Base-by-base conservation (phyloP, 495 filamentous ascomycete species). In the Pyrenula aspistea region DNA sequence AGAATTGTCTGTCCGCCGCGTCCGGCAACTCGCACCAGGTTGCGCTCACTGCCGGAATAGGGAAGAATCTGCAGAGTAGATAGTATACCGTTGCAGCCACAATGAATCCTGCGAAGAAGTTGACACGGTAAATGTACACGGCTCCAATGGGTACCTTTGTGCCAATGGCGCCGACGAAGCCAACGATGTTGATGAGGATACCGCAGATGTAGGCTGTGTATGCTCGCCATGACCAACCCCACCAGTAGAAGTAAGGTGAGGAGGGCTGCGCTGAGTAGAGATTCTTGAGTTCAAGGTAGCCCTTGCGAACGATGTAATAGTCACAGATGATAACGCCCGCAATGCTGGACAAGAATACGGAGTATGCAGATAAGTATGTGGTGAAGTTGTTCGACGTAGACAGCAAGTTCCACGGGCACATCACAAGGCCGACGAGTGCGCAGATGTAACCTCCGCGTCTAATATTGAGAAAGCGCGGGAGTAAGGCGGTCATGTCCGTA, bases 341-440 rank as follows among this genome's bases (percentile, higher is more conserved):
- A 62, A 96, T 93, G 42, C 88, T 88, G 51, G 87, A 91, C 22
- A 96, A 82, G 73, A 96, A 96, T 58, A 96, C 88, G n/a, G 88
- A 90, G 73, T 96, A 96, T 22, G 91, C 87, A 12, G 87, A 92
- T 2, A 96, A 83, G 63, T 96, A 96, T 50, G 88, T 91, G n/a
- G 87, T 91, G 75, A 96, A 96, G 66, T 87, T 83, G 71, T 94
- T 95, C n/a, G 81, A 79, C 4, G 75, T 71, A 0, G 79, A 83
- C 21, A 94, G 81, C 0, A 96, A 76, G 58, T 86, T 87, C 84
- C 89, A 95, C 70, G 91, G 91, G 63, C 87, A 91, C 83, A 96
- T 93, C 53, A 82, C 87, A 25, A 96, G 74, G 53, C 91, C 91
- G 50, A 96, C 77, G 2, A 75, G 67, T 0, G 91, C 91, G 67